Percentiles rank a stretch among this genome's conserved stretches.
Conservation (phyloP, 176 grass and related monocot genomes). For the Musa schizocarpa region DNA sequence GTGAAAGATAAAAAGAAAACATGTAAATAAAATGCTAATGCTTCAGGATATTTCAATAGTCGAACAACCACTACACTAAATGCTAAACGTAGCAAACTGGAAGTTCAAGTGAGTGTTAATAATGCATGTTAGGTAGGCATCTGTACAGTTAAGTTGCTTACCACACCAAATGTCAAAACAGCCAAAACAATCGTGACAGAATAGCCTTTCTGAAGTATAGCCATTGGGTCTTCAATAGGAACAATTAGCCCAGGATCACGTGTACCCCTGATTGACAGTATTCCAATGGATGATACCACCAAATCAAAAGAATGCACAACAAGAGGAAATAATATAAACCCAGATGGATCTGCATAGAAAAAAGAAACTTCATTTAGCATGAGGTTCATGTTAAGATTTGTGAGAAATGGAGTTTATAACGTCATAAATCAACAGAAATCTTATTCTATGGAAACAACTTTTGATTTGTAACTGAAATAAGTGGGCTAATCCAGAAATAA, state of each 20-base stretch:
- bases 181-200: conserved; percentile 88
- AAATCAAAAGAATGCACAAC: conserved; percentile 98
- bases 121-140: not conserved
- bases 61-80: not conserved
- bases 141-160: conserved; percentile 39
- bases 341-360: conserved; percentile 85
- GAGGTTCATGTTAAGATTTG: not conserved
- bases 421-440: not conserved
- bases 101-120: not conserved
- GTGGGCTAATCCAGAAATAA: not conserved
- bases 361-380: not conserved
- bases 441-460: not conserved
- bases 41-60: not conserved
- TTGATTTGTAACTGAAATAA: not conserved
- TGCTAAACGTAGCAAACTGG: not conserved
- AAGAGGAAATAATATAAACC: conserved; percentile 98
- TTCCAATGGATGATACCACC: conserved; percentile 93
- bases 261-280: conserved; percentile 89
- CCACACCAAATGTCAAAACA: conserved; percentile 81
- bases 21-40: not conserved
- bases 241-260: conserved; percentile 58
- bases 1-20: conserved; percentile 9
- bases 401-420: not conserved
- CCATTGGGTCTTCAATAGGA: conserved; percentile 84
- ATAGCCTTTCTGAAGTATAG: conserved; percentile 96